These are phyloP conservation scores for Paramecium octaurelia DNA, from an alignment of 73 alveolate species.

Conservation along the genomic window DNA sequence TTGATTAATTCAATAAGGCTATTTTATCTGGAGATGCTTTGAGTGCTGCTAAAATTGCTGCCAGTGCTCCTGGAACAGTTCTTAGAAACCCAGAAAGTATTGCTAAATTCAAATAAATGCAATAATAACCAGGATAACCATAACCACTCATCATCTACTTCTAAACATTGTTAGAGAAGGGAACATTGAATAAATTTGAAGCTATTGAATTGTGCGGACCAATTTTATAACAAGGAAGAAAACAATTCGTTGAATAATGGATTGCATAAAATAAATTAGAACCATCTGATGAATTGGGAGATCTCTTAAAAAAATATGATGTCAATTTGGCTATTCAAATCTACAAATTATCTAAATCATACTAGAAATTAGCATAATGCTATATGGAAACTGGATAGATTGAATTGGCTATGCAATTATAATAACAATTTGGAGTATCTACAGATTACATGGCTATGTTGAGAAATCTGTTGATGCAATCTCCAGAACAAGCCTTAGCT, in stretches of 20 bases:
- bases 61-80: conserved; percentile 96
- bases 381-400: conserved; percentile 90
- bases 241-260: conserved; percentile 89
- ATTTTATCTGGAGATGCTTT: conserved; percentile 89
- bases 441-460: conserved; percentile 88
- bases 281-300: conserved; percentile 92
- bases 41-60: conserved; percentile 97
- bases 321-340: conserved; percentile 90
- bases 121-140: conserved; percentile 86
- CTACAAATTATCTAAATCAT: conserved; percentile 82
- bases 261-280: conserved; percentile 90
- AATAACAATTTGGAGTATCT: conserved; percentile 75
- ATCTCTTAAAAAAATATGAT: conserved; percentile 87
- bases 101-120: conserved; percentile 82
- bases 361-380: conserved; percentile 88
- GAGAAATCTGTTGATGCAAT: conserved; percentile 76
- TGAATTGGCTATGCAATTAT: conserved; percentile 88
- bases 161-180: conserved; percentile 92
- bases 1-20: conserved; percentile 88
- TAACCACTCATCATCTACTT: conserved; percentile 94
- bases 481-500: conserved; percentile 91
- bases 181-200: conserved; percentile 91
- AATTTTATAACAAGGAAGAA: conserved; percentile 86
- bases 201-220: conserved; percentile 92
- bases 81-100: conserved; percentile 93